phyloP scores from a whole-genome alignment of 2,329 filamentous ascomycete genomes.

The Pseudohalonectria lignicola region DNA sequence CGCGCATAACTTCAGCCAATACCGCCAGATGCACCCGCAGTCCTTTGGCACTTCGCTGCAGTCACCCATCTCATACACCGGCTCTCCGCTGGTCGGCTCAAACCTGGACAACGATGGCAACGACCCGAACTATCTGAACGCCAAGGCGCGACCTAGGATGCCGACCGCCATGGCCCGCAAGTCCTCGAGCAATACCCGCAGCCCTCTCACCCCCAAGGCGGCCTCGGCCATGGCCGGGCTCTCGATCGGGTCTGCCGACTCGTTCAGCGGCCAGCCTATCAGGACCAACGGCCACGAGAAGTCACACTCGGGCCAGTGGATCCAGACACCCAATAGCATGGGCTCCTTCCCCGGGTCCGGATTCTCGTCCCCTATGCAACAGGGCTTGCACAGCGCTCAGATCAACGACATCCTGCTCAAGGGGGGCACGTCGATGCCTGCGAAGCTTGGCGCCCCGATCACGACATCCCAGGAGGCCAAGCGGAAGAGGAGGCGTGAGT shows the following conservation, averaged over 20 bases:
- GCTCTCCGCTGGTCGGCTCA: conserved; percentile 35
- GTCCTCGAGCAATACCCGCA: conserved; percentile 61
- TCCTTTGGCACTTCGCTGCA: conserved; percentile 44
- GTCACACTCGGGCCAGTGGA: conserved; percentile 80
- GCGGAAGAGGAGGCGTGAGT: conserved; percentile 80
- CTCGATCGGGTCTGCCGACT: conserved; percentile 57
- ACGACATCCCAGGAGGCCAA: conserved; percentile 83
- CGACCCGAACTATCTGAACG: conserved; percentile 44
- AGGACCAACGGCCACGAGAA: conserved; percentile 67
- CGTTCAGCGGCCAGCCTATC: conserved; percentile 70
- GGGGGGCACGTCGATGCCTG: conserved; percentile 78
- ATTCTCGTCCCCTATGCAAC: conserved; percentile 70
- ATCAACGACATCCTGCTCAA: conserved; percentile 86
- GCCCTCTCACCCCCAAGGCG: conserved; percentile 78
- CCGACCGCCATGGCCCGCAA: conserved; percentile 59
- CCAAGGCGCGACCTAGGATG: conserved; percentile 46
- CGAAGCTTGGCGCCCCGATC: conserved; percentile 56
- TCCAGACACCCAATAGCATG: conserved; percentile 73
- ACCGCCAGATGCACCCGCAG: conserved; percentile 53
- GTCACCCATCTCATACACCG: conserved; percentile 37
- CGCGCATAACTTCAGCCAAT: conserved; percentile 66
- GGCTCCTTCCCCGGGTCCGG: conserved; percentile 83
- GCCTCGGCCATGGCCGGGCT: conserved; percentile 58
- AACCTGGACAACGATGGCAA: conserved; percentile 37
- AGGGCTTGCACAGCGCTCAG: conserved; percentile 57